Percentiles rank a stretch among this genome's conserved stretches.
These are phyloP conservation scores for Chaetomiaceae sp. DNA, from an alignment of 2,329 filamentous ascomycete genomes.

Conservation along the genomic window DNA sequence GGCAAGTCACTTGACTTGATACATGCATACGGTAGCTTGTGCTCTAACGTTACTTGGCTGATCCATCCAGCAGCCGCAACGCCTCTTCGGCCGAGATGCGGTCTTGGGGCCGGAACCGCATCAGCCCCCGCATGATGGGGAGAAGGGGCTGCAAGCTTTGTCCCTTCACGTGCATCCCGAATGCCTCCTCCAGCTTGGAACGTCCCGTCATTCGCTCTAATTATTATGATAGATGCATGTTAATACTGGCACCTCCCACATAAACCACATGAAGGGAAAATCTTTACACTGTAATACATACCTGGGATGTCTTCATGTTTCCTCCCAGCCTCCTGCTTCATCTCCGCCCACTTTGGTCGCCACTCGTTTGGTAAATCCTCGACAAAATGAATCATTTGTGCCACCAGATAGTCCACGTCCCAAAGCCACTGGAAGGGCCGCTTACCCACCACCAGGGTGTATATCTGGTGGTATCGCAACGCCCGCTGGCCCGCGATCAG, in stretches of 20 bases:
- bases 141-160: background rate
- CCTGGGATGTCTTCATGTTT: background rate
- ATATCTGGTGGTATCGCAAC: too few relatives aligned
- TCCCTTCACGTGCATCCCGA: background rate
- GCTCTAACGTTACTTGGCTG: too few relatives aligned
- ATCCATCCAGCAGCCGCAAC: background rate
- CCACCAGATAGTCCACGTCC: background rate
- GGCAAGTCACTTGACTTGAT: too few relatives aligned
- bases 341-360: background rate
- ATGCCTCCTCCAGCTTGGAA: background rate
- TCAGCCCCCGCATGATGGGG: slow-evolving; percentile 2
- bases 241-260: too few relatives aligned
- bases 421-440: background rate
- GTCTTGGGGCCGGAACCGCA: slow-evolving; percentile 2
- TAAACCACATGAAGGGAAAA: background rate
- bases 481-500: too few relatives aligned
- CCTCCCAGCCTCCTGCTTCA: background rate
- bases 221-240: background rate
- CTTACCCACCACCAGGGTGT: background rate
- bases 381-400: slow-evolving; percentile 11
- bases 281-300: background rate
- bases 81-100: slow-evolving; percentile 3
- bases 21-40: too few relatives aligned
- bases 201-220: background rate
- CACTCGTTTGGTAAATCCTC: slow-evolving; percentile 8